These are phyloP conservation scores for Tripterygium wilfordii DNA, from an alignment of 177 flowering plant genomes.

Conservation along the genomic window DNA sequence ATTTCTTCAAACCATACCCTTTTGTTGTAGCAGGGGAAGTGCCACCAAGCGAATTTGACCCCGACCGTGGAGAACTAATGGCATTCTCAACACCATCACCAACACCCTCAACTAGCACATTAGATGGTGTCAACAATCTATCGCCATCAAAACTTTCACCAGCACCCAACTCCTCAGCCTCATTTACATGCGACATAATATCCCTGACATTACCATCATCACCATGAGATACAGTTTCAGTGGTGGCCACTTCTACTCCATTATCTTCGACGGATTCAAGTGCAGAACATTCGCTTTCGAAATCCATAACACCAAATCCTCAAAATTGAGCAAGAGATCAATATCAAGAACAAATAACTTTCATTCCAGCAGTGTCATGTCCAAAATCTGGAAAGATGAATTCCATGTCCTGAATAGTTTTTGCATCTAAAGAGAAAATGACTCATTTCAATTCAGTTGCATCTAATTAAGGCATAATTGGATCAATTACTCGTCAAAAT, in stretches of 20 bases:
- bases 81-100: constrained; percentile 11
- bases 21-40: constrained; percentile 26
- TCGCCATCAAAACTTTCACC: not conserved
- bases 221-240: constrained; percentile 5
- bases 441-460: too few relatives aligned
- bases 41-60: constrained; percentile 17
- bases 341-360: constrained; percentile 24
- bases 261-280: constrained; percentile 28
- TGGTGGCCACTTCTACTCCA: constrained; percentile 22
- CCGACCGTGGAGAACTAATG: constrained; percentile 10
- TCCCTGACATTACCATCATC: constrained; percentile 16
- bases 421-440: too few relatives aligned
- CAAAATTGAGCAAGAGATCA: constrained; percentile 16
- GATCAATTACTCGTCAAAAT: too few relatives aligned
- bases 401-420: too few relatives aligned
- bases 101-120: constrained; percentile 14
- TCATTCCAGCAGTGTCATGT: constrained; percentile 23
- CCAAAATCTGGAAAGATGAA: constrained; percentile 8
- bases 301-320: constrained; percentile 47
- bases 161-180: constrained; percentile 8
- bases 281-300: constrained; percentile 27
- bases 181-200: constrained; percentile 27
- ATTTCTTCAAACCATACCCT: constrained; percentile 78
- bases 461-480: too few relatives aligned
- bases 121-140: not conserved